Conservation (phyloP, 176 grass and related monocot species). For the Carex scoparia region DNA sequence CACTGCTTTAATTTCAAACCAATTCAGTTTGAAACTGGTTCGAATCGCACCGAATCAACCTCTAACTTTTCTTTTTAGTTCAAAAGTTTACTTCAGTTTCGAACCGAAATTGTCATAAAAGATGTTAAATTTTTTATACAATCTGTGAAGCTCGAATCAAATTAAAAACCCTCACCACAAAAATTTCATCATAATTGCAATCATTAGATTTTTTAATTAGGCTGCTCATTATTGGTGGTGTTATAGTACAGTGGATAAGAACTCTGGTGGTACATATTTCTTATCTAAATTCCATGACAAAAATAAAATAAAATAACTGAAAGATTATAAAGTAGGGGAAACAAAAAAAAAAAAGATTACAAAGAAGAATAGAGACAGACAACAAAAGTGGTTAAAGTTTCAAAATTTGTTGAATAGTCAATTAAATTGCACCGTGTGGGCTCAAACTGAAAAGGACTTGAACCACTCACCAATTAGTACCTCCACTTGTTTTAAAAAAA, state of each 20-base stretch:
- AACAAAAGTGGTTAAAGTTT: background rate
- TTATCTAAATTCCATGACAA: background rate
- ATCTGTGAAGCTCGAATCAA: background rate
- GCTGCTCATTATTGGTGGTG: background rate
- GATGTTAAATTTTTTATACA: background rate
- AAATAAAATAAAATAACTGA: background rate
- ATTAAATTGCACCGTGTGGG: background rate
- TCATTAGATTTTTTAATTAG: background rate
- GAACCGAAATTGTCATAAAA: background rate
- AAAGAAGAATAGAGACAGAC: no score
- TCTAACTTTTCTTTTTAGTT: no score
- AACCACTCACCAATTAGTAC: background rate
- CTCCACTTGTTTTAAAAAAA: background rate
- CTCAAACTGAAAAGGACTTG: background rate
- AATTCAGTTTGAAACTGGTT: no score
- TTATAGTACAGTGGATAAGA: background rate
- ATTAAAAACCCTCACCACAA: background rate
- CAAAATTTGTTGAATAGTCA: background rate
- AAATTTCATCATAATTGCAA: background rate
- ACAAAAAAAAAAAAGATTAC: background rate
- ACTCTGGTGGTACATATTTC: background rate
- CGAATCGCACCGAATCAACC: no score
- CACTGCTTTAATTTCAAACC: no score
- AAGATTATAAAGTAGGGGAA: background rate
- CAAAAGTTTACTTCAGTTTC: no score